Evolutionary conservation across 192 early-diverging fungal genomes (phyloP).

Genomic region (Coemansia reversa): DNA sequence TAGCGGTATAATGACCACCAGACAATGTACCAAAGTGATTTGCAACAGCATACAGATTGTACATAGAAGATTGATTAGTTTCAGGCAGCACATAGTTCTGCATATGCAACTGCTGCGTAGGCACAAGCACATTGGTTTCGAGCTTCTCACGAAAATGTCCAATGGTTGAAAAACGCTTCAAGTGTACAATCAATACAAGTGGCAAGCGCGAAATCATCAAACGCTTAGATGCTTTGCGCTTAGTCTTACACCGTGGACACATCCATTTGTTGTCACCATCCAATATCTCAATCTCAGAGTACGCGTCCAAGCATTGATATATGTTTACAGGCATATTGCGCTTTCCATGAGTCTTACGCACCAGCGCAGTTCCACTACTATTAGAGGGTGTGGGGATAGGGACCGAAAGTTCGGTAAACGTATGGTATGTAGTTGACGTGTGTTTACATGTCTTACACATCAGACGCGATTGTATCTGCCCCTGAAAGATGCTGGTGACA

Average conservation of each 20-base stretch:
- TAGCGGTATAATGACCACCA: slow-evolving; percentile 77
- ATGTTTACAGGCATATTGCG: slow-evolving; percentile 44
- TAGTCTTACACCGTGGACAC: slow-evolving; percentile 79
- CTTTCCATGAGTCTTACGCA: slow-evolving; percentile 20
- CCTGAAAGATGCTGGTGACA: slow-evolving; percentile 92
- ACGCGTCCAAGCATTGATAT: slow-evolving; percentile 80
- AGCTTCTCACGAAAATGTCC: slow-evolving; percentile 92
- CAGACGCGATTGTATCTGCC: slow-evolving; percentile 50
- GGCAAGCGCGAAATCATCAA: slow-evolving; percentile 78
- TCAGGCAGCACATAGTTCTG: slow-evolving; percentile 51
- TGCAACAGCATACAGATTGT: slow-evolving; percentile 80
- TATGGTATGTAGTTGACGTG: slow-evolving; percentile 69
- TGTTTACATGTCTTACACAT: slow-evolving; percentile 32
- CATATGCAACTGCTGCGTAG: slow-evolving; percentile 64
- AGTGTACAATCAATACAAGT: slow-evolving; percentile 81
- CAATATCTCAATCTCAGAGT: slow-evolving; percentile 78
- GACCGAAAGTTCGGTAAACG: slow-evolving; percentile 87
- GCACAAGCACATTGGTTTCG: slow-evolving; percentile 83
- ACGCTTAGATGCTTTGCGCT: slow-evolving; percentile 74
- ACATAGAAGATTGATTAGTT: slow-evolving; percentile 33
- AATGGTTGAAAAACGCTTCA: slow-evolving; percentile 90
- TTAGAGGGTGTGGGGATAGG: slow-evolving; percentile 67
- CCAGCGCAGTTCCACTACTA: slow-evolving; percentile 33
- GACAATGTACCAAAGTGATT: slow-evolving; percentile 76
- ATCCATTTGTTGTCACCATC: slow-evolving; percentile 90